Percentiles rank a stretch among this genome's conserved stretches.
Evolutionary conservation across 768 basidiomycete genomes (phyloP).

Genomic region (Tephrocybe sp.): DNA sequence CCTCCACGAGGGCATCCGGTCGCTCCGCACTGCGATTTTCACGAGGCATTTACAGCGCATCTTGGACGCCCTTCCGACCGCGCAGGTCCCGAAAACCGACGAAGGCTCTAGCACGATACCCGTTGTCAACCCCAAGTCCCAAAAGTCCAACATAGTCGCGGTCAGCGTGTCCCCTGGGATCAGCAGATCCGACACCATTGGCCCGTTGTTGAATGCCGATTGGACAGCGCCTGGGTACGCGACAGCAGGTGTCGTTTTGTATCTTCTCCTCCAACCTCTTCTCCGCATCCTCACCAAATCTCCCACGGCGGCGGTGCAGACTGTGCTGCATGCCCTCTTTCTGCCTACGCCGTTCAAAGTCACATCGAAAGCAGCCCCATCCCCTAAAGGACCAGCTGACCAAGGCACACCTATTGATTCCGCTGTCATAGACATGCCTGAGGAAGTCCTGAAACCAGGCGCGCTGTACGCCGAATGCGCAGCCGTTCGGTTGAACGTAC

Average conservation of each 20-base stretch:
- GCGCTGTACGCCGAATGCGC: slow-evolving; percentile 79
- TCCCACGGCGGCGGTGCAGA: slow-evolving; percentile 62
- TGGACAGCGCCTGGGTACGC: slow-evolving; percentile 39
- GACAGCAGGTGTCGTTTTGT: slow-evolving; percentile 50
- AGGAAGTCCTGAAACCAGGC: slow-evolving; percentile 76
- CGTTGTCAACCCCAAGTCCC: slow-evolving; percentile 36
- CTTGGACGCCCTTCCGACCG: slow-evolving; percentile 76
- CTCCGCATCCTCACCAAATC: slow-evolving; percentile 72
- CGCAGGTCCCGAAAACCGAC: slow-evolving; percentile 49
- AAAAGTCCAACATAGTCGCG: slow-evolving; percentile 75
- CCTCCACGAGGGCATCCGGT: slow-evolving; percentile 62
- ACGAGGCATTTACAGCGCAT: slow-evolving; percentile 83
- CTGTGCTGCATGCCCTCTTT: slow-evolving; percentile 79
- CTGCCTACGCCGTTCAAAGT: slow-evolving; percentile 78
- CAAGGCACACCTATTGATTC: slow-evolving; percentile 13
- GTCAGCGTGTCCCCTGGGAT: slow-evolving; percentile 77
- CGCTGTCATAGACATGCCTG: slow-evolving; percentile 31
- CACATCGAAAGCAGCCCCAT: slow-evolving; percentile 30
- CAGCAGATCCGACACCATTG: slow-evolving; percentile 68
- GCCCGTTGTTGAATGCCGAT: slow-evolving; percentile 51
- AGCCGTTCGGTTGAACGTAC: slow-evolving; percentile 50
- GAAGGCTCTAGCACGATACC: slow-evolving; percentile 34
- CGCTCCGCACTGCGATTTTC: slow-evolving; percentile 61
- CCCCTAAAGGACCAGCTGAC: slow-evolving; percentile 7
- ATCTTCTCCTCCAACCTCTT: slow-evolving; percentile 59